Evolutionary conservation across 306 rosid genomes (phyloP).

Genomic region (Malus domestica): DNA sequence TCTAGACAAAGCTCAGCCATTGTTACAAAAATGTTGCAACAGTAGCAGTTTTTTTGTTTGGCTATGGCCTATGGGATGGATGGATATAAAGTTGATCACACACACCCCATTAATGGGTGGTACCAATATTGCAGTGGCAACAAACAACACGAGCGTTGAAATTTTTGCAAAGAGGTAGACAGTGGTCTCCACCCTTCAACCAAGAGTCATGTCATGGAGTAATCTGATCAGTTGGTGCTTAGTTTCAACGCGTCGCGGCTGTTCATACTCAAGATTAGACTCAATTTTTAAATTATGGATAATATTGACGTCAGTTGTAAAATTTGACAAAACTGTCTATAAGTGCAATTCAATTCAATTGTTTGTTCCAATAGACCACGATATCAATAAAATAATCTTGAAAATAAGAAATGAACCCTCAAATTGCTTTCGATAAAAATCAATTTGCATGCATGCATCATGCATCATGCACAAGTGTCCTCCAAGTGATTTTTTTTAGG

Average conservation of each 20-base stretch:
- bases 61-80: neutral
- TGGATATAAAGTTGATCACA: neutral
- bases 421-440: neutral
- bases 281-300: accelerated
- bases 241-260: neutral
- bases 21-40: no score
- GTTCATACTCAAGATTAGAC: no score
- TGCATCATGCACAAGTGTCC: no score
- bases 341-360: accelerated
- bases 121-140: slow-evolving; percentile 1
- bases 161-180: neutral
- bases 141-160: neutral
- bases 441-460: neutral
- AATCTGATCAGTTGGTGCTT: neutral
- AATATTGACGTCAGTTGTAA: no score
- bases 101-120: slow-evolving; percentile 9
- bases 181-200: slow-evolving; percentile 25
- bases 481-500: no score
- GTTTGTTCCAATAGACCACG: no score
- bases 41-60: neutral
- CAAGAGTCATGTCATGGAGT: neutral
- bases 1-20: neutral
- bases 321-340: neutral
- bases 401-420: neutral
- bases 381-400: no score